Base-by-base conservation (phyloP, 2,329 filamentous ascomycete genomes). In the Alternaria metachromatica region DNA sequence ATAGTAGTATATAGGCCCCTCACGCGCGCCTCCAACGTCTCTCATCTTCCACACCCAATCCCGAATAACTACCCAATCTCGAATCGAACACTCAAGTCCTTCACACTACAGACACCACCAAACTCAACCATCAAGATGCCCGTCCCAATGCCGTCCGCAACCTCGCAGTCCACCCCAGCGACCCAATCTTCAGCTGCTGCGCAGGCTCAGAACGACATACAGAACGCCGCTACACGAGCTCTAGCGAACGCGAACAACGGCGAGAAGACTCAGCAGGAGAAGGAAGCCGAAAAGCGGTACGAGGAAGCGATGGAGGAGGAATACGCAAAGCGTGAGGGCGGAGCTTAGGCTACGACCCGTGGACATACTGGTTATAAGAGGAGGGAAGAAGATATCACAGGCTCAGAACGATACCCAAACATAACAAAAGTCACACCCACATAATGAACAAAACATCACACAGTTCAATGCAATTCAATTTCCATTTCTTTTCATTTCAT, bases 291-390 rank as follows among this genome's bases (percentile, higher is more conserved):
- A 57, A 67, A 69, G 37, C 26, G 77, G 56, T 80, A 80, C 37
- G 74, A 80, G 57, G 78, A 80, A 69, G 65, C 76, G 9, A 80
- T 81, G 28, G 78, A 81, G 69, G 78, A 80, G 66, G 79, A 81
- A 62, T 81, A 80, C 65, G 78, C 78, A 7, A 81, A 81, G 71
- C 55, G 78, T 4, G 78, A 81, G 68, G 77, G 79, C 1, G 78
- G 78, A 26, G 78, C 78, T 21, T 80, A 72, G 58, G 26, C 33
- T 55, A 5, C 30, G 10, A 20, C 37, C n/a, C 37, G 5, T 6
- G n/a, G 37, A 41, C 5, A 18, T 25, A 20, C 1, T n/a, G 23
- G 9, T 30, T 2, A 13, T 1, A 26, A 49, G 33, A 56, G 13
- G n/a, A 30, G 28, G 15, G 21, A 13, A 28, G 8, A 10, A 41